phyloP scores from a whole-genome alignment of 257 asterid genomes.

The Cruciata laevipes region DNA sequence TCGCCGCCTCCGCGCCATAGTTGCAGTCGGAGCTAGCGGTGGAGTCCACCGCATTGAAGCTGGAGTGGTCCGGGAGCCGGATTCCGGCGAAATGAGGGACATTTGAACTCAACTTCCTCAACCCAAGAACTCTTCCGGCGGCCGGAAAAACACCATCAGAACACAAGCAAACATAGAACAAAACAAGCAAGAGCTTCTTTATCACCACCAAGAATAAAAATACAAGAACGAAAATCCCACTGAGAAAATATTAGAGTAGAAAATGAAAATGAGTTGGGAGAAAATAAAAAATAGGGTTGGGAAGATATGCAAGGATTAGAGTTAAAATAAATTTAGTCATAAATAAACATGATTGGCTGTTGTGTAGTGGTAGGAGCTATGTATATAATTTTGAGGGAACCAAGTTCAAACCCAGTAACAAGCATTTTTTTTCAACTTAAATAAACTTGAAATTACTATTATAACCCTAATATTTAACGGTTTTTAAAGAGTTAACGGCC shows the following conservation, averaged over 20 bases:
- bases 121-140: conserved; percentile 16
- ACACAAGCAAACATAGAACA: conserved; percentile 28
- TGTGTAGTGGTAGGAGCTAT: too few relatives aligned
- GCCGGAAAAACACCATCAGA: conserved; percentile 22
- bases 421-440: too few relatives aligned
- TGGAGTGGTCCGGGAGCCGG: conserved; percentile 37
- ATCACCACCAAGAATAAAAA: conserved; percentile 33
- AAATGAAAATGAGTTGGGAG: not conserved
- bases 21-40: conserved; percentile 33
- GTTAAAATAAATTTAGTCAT: too few relatives aligned
- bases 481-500: too few relatives aligned
- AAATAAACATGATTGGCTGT: too few relatives aligned
- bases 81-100: conserved; percentile 30
- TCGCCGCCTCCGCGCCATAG: conserved; percentile 7
- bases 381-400: too few relatives aligned
- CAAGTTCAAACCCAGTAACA: too few relatives aligned
- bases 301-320: too few relatives aligned
- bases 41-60: conserved; percentile 31
- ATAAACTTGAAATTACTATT: too few relatives aligned
- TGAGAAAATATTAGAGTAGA: not conserved
- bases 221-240: not conserved
- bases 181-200: conserved; percentile 23
- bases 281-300: not conserved
- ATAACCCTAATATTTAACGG: too few relatives aligned
- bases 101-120: conserved; percentile 25